Base-by-base conservation (phyloP, 2,329 filamentous ascomycete genomes). In the Botrytis byssoidea region DNA sequence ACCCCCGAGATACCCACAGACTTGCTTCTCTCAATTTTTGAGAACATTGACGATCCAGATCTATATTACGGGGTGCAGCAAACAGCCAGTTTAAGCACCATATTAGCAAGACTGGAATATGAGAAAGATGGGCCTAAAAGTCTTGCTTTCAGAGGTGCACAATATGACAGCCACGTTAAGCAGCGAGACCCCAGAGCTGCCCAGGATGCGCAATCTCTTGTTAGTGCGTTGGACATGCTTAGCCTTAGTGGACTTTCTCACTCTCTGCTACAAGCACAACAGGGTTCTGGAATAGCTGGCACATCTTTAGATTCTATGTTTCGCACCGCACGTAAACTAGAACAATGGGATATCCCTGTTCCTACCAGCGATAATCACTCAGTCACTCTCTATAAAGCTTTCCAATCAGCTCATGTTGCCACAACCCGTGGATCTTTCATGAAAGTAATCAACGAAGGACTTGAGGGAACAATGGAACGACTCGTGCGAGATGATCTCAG, bases 1-100 rank as follows among this genome's bases (percentile, higher is more conserved):
- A 66, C 73, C 32, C 80, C 85, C 65, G 75, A 79, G 18, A 84
- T 90, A 40, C 88, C 93, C 10, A 86, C 88, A 5, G 89, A 93
- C 44, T 86, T 97, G 1, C 85, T 98, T 20, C 86, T 97, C 63
- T 85, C 88, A 0, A 95, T 99, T 4, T 99, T 96, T 81, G 92
- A 93, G 80, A 95, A 93, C 75, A 92, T 99, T 65, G 95, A 98
- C 80, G 97, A 99, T 79, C 95, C 95, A 2, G 96, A 99, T 81
- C 92, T 94, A 0, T 99, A 97, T 81, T 99, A 99, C 80, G 97
- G 96, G 6, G 87, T 98, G 12, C 89, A 93, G 60, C 92, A 97
- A 81, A 89, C 89, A 59, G 88, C 94, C 10, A 94, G 90, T 73
- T 83, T 99, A 25, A 86, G 88, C 25, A 93, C 92, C 18, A 92